Conservation (phyloP, 1,139 yeast genomes). For the Lodderomyces elongisporus region DNA sequence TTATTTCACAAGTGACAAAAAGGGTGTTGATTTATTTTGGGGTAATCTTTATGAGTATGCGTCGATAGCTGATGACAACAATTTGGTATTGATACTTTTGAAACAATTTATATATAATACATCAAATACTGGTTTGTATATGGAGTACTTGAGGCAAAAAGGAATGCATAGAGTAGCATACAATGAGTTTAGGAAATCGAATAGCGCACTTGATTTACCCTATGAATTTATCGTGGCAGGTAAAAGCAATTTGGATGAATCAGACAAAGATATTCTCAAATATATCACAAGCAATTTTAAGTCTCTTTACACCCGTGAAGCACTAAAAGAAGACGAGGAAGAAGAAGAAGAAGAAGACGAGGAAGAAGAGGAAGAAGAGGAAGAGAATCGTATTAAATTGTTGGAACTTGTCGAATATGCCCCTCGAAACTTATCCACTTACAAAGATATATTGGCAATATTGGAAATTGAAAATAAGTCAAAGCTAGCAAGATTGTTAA, state of each 20-base stretch:
- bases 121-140: slow-evolving; percentile 12
- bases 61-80: too few relatives aligned
- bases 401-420: slow-evolving; percentile 18
- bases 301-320: not conserved
- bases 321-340: slow-evolving; percentile 12
- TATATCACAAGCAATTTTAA: not conserved
- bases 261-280: slow-evolving; percentile 5
- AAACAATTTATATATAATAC: slow-evolving; percentile 34
- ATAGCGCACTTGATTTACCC: slow-evolving; percentile 5
- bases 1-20: slow-evolving; percentile 14
- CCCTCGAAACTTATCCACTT: slow-evolving; percentile 7
- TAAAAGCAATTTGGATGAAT: not conserved
- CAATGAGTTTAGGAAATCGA: slow-evolving; percentile 2
- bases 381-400: slow-evolving; percentile 16
- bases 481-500: slow-evolving; percentile 24
- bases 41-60: not conserved
- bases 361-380: too few relatives aligned
- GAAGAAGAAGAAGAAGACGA: too few relatives aligned
- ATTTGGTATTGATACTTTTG: slow-evolving; percentile 21
- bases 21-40: slow-evolving; percentile 22
- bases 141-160: slow-evolving; percentile 5
- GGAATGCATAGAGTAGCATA: slow-evolving; percentile 6
- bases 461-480: slow-evolving; percentile 7
- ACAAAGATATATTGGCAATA: slow-evolving; percentile 9
- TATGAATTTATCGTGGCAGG: slow-evolving; percentile 6